Evolutionary conservation across 352 stramenopile genomes (phyloP), one percentile per base, ranked within the genome.

Genomic region (Phytophthora fragariaefolia): DNA sequence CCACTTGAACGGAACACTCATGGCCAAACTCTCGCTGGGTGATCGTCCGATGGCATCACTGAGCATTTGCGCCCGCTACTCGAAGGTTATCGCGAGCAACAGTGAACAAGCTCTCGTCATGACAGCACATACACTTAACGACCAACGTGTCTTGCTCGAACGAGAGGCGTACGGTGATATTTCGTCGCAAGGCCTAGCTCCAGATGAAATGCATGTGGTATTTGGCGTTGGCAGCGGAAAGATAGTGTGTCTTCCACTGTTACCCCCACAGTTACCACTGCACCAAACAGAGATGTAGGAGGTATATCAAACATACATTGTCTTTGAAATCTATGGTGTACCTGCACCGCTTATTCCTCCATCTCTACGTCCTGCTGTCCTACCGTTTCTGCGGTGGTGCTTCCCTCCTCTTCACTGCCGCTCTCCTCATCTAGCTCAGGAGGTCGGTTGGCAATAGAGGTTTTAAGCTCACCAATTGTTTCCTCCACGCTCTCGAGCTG

Each of bases 401-500:
- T 56, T 28, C 77, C 58, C 7, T 83, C 74, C 20, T 80, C 64
- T 8, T 84, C 71, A 24, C 82, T 77, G 7, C 73, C 73, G 2
- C 87, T 74, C 8, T 87, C 82, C 1, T 90, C 81, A 4, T 89
- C 80, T 18, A 87, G 79, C 0, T 83, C 77, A 6, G 73, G 80
- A 2, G 80, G 78, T 20, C 77, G 80, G 40, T 65, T 91, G 30
- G 82, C 82, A 53, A 94, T 90, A 1, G 77, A 70, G 10, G 76
- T 57, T 55, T 86, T 73, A 17, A 92, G 61, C 53, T 77, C 80
- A 5, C 55, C 70, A 56, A 92, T 85, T 2, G 82, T 80, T 66
- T 91, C 77, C 34, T 82, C 70, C 10, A 94, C 83, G 62, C 80
- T 91, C 38, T 95, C 86, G 42, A 96, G 85, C 56, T 96, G 88